These are phyloP conservation scores for Dorcoceras hygrometricum DNA, from an alignment of 257 asterid species.

Conservation along the genomic window DNA sequence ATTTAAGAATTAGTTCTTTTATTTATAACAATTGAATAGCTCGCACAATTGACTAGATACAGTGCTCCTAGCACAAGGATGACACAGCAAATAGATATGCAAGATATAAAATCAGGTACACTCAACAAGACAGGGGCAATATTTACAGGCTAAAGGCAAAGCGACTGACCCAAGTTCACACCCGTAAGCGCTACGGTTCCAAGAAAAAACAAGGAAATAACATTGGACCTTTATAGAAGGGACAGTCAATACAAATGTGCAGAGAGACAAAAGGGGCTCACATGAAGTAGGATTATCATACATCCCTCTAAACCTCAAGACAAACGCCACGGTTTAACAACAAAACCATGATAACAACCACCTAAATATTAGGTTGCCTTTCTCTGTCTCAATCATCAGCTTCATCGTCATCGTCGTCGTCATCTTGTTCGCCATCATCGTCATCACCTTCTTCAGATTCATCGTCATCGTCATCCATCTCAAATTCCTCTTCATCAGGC, in stretches of 20 bases:
- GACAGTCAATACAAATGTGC: background rate
- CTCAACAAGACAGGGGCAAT: background rate
- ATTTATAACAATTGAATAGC: too few relatives aligned
- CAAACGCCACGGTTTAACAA: slow-evolving; percentile 4
- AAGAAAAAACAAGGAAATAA: background rate
- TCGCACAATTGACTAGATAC: too few relatives aligned
- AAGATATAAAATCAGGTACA: too few relatives aligned
- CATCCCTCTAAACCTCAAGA: slow-evolving; percentile 14
- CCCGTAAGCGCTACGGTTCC: background rate
- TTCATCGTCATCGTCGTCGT: slow-evolving; percentile 40
- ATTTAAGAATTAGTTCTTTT: too few relatives aligned
- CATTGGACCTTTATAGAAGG: background rate
- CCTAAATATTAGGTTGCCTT: slow-evolving; percentile 3
- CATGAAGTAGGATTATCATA: slow-evolving; percentile 16
- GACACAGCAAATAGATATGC: too few relatives aligned
- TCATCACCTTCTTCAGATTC: slow-evolving; percentile 49
- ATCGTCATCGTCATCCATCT: slow-evolving; percentile 37
- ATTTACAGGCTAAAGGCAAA: background rate
- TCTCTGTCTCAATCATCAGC: slow-evolving; percentile 33
- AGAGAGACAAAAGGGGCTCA: slow-evolving; percentile 1
- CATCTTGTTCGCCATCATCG: slow-evolving; percentile 38
- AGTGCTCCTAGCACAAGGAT: too few relatives aligned
- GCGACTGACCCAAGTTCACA: background rate
- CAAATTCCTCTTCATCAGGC: slow-evolving; percentile 61
- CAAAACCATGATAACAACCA: slow-evolving; percentile 19